Percentiles rank a stretch among this genome's conserved stretches.
Conservation (phyloP, 768 basidiomycete genomes). For the Podaxis pistillaris region DNA sequence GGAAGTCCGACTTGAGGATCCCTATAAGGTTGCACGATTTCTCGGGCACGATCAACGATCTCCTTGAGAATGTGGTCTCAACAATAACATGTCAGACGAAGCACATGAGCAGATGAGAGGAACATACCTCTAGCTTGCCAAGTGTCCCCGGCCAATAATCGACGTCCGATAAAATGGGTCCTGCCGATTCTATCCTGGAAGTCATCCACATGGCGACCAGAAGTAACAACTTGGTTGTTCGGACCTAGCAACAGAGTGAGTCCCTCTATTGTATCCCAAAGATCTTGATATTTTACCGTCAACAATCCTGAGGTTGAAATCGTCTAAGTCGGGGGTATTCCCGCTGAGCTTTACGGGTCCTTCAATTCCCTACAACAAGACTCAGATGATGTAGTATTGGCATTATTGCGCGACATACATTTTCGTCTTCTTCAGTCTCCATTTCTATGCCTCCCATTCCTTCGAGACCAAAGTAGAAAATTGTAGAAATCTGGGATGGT, state of each 20-base stretch:
- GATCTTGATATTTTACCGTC: constrained; percentile 51
- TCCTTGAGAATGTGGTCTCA: constrained; percentile 64
- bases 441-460: constrained; percentile 82
- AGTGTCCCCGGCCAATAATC: constrained; percentile 58
- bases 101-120: background rate
- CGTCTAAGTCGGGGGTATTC: constrained; percentile 73
- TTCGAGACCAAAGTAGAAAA: constrained; percentile 89
- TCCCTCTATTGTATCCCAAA: constrained; percentile 11
- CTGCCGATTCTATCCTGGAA: constrained; percentile 67
- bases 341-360: constrained; percentile 73
- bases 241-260: constrained; percentile 41
- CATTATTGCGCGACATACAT: constrained; percentile 43
- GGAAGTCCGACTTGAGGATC: constrained; percentile 50
- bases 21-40: constrained; percentile 53
- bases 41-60: constrained; percentile 56
- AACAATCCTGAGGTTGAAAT: constrained; percentile 76
- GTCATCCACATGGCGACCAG: constrained; percentile 53
- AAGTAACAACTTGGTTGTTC: constrained; percentile 50
- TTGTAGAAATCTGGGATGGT: constrained; percentile 66
- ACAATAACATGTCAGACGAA: constrained; percentile 4
- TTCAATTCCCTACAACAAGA: constrained; percentile 60
- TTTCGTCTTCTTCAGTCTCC: constrained; percentile 72
- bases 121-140: constrained; percentile 81
- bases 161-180: constrained; percentile 67
- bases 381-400: constrained; percentile 5